These are phyloP conservation scores for Fagopyrum esculentum DNA, from an alignment of 148 eudicot genomes.

Conservation along the genomic window DNA sequence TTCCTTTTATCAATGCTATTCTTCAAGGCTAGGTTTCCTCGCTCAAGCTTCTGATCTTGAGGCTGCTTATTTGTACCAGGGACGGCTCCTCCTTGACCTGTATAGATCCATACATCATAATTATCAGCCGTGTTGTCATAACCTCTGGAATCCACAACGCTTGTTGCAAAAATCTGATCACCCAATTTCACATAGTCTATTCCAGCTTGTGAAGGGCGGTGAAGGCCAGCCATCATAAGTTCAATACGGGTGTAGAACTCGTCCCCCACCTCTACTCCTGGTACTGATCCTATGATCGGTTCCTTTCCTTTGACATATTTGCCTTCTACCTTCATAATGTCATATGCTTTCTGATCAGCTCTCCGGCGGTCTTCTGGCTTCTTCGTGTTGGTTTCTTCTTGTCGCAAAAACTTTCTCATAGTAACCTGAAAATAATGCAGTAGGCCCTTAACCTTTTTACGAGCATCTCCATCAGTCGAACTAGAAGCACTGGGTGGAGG, in stretches of 20 bases:
- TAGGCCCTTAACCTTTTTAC: constrained; percentile 58
- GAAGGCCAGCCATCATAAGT: constrained; percentile 76
- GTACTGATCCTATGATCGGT: constrained; percentile 43
- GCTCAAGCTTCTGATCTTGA: constrained; percentile 81
- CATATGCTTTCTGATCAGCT: constrained; percentile 41
- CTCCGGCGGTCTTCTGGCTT: constrained; percentile 24
- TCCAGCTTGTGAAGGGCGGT: constrained; percentile 64
- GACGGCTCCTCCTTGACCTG: constrained; percentile 66
- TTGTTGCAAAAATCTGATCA: constrained; percentile 37
- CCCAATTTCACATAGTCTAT: constrained; percentile 56
- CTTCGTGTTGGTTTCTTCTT: constrained; percentile 36
- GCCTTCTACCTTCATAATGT: constrained; percentile 36
- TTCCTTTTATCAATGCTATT: constrained; percentile 47
- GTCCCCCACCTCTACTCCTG: constrained; percentile 90
- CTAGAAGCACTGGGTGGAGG: constrained; percentile 22
- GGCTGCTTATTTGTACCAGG: constrained; percentile 37
- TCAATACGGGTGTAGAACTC: constrained; percentile 73
- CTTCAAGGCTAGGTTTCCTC: constrained; percentile 71
- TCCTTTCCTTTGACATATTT: constrained; percentile 37
- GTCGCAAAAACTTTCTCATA: constrained; percentile 60
- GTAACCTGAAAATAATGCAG: constrained; percentile 51
- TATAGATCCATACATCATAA: constrained; percentile 62
- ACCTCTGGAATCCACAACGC: constrained; percentile 77
- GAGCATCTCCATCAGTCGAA: constrained; percentile 36
- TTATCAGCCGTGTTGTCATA: constrained; percentile 55